A percentile compares a stretch with the other conserved stretches of the same genome.
Evolutionary conservation across 352 stramenopile species (phyloP).

Genomic region (Pythium dissimile): DNA sequence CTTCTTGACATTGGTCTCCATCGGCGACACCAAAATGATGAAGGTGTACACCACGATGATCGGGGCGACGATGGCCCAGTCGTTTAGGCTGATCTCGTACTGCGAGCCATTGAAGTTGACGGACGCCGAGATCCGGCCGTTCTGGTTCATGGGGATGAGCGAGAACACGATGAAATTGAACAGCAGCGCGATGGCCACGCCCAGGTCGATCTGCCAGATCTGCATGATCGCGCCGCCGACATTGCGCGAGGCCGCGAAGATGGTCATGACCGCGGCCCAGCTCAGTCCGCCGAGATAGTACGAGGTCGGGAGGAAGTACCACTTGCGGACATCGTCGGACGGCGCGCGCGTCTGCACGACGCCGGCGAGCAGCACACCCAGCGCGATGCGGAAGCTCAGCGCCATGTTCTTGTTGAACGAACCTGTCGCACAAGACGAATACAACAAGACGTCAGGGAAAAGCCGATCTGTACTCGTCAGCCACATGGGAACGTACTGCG

Average conservation of each 20-base stretch:
- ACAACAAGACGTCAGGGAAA: not conserved
- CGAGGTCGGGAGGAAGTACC: conserved; percentile 44
- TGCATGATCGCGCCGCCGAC: conserved; percentile 59
- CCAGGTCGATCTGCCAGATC: conserved; percentile 71
- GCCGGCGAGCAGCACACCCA: conserved; percentile 57
- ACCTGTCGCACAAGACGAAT: not conserved
- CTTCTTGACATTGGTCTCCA: conserved; percentile 72
- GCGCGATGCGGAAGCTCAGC: conserved; percentile 42
- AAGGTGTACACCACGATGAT: conserved; percentile 66
- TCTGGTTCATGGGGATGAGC: conserved; percentile 46
- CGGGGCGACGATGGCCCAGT: conserved; percentile 55
- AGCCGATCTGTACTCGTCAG: not conserved
- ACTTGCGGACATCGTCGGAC: conserved; percentile 24
- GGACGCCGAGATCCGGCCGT: conserved; percentile 36
- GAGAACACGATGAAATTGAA: conserved; percentile 73
- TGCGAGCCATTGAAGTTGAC: conserved; percentile 45
- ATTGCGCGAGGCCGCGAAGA: conserved; percentile 57
- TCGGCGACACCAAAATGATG: conserved; percentile 51
- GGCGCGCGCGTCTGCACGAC: conserved; percentile 47
- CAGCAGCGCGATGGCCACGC: conserved; percentile 62
- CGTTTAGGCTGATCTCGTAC: conserved; percentile 65
- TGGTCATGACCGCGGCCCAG: conserved; percentile 65
- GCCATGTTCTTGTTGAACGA: conserved; percentile 37
- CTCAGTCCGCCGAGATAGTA: conserved; percentile 66
- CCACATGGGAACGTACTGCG: conserved; percentile 20